These are phyloP conservation scores for Cronartium quercuum DNA, from an alignment of 1,284 basidiomycete genomes.

Conservation along the genomic window DNA sequence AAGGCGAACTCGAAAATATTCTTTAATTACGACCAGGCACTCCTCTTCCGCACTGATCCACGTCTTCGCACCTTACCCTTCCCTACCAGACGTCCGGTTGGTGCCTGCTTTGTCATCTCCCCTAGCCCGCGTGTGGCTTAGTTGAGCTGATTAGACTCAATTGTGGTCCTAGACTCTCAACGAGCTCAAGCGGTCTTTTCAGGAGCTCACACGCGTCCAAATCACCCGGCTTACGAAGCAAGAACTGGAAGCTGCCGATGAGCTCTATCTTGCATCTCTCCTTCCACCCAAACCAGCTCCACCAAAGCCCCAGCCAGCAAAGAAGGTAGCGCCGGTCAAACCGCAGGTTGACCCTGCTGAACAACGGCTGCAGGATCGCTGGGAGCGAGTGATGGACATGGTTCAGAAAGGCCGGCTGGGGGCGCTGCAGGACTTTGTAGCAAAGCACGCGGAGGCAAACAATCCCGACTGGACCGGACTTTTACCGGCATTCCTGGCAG, in stretches of 20 bases:
- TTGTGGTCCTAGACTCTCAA: slow-evolving; percentile 65
- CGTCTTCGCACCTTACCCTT: slow-evolving; percentile 84
- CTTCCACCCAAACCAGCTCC: slow-evolving; percentile 56
- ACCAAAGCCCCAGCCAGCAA: slow-evolving; percentile 38
- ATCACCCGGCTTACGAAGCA: slow-evolving; percentile 78
- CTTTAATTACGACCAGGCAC: slow-evolving; percentile 59
- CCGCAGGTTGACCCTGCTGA: slow-evolving; percentile 49
- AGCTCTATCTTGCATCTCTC: slow-evolving; percentile 74
- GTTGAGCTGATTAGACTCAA: too few relatives aligned
- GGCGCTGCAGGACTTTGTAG: slow-evolving; percentile 70
- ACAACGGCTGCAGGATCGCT: slow-evolving; percentile 53
- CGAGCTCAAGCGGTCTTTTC: slow-evolving; percentile 78
- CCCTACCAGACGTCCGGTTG: slow-evolving; percentile 79
- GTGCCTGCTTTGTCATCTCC: slow-evolving; percentile 46
- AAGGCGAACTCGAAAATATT: slow-evolving; percentile 75
- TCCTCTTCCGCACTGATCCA: slow-evolving; percentile 56
- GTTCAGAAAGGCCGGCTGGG: slow-evolving; percentile 74
- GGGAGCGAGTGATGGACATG: slow-evolving; percentile 79
- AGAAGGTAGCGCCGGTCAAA: slow-evolving; percentile 48
- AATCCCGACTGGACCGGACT: slow-evolving; percentile 21
- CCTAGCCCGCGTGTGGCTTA: too few relatives aligned
- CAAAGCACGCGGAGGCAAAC: slow-evolving; percentile 62
- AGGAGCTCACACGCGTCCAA: slow-evolving; percentile 79
- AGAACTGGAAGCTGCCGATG: slow-evolving; percentile 74
- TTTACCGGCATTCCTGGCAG: slow-evolving; percentile 11